phyloP scores from a whole-genome alignment of 2,329 filamentous ascomycete species.

The Monosporascus cannonballus region DNA sequence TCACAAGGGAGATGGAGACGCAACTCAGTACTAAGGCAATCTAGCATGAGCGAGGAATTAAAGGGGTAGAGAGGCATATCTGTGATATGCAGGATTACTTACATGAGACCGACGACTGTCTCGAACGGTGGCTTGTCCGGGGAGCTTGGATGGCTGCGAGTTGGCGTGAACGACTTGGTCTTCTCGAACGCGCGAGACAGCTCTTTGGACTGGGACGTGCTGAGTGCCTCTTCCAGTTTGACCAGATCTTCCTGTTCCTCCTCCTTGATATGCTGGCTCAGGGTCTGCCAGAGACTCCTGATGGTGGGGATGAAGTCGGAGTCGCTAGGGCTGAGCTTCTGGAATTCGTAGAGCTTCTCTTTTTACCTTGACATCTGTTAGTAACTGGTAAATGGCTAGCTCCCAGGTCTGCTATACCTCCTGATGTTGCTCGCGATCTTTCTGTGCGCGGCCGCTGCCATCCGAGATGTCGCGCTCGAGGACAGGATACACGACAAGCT shows the following conservation, averaged over 20 bases:
- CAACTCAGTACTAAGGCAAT: no score
- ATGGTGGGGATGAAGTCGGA: slow-evolving; percentile 35
- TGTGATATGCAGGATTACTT: neutral
- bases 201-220: slow-evolving; percentile 19
- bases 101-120: slow-evolving; percentile 39
- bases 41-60: no score
- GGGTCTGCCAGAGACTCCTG: slow-evolving; percentile 32
- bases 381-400: neutral
- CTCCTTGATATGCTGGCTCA: slow-evolving; percentile 35
- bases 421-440: slow-evolving; percentile 29
- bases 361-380: slow-evolving; percentile 34
- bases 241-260: slow-evolving; percentile 38
- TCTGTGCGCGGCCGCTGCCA: slow-evolving; percentile 33
- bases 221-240: slow-evolving; percentile 33
- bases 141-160: slow-evolving; percentile 35
- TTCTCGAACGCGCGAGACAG: slow-evolving; percentile 34
- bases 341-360: slow-evolving; percentile 37
- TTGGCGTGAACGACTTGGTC: slow-evolving; percentile 41
- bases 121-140: slow-evolving; percentile 44
- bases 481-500: slow-evolving; percentile 42
- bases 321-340: slow-evolving; percentile 31
- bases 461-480: slow-evolving; percentile 34
- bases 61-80: no score
- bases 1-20: neutral
- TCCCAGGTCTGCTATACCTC: slow-evolving; percentile 7